Evolutionary conservation across 306 rosid species (phyloP).

Genomic region (Lathyrus sativus): DNA sequence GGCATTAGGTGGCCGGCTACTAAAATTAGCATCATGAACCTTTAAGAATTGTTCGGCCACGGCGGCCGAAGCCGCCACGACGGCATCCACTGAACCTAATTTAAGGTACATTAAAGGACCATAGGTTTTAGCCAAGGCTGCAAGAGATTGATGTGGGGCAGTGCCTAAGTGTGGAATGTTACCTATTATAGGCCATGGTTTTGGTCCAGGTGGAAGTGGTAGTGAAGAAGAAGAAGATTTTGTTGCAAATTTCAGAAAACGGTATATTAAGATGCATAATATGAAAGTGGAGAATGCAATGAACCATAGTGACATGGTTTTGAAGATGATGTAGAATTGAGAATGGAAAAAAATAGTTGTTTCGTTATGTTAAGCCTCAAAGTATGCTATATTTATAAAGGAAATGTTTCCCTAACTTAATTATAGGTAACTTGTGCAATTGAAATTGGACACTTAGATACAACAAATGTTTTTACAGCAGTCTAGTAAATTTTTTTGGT

Average conservation of each 20-base stretch:
- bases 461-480: too few species aligned
- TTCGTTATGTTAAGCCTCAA: too few species aligned
- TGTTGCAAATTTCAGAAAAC: conserved; percentile 17
- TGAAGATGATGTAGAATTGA: too few species aligned
- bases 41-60: conserved; percentile 76
- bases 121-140: conserved; percentile 50
- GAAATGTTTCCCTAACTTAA: too few species aligned
- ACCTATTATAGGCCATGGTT: conserved; percentile 83
- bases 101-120: conserved; percentile 85
- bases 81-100: conserved; percentile 59
- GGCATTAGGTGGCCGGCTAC: conserved; percentile 79
- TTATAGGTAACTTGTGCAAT: too few species aligned
- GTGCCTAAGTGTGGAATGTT: conserved; percentile 77
- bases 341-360: too few species aligned
- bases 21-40: conserved; percentile 67
- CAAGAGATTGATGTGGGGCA: conserved; percentile 73
- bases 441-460: too few species aligned
- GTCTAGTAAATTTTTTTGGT: too few species aligned
- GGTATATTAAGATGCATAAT: conserved; percentile 33
- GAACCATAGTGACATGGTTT: conserved; percentile 39
- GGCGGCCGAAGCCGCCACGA: conserved; percentile 75
- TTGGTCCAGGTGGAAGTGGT: conserved; percentile 77
- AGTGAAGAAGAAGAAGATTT: not conserved
- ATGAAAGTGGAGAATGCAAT: conserved; percentile 28
- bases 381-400: too few species aligned